These are phyloP conservation scores for Avicennia marina DNA, from an alignment of 257 asterid genomes.

Conservation along the genomic window DNA sequence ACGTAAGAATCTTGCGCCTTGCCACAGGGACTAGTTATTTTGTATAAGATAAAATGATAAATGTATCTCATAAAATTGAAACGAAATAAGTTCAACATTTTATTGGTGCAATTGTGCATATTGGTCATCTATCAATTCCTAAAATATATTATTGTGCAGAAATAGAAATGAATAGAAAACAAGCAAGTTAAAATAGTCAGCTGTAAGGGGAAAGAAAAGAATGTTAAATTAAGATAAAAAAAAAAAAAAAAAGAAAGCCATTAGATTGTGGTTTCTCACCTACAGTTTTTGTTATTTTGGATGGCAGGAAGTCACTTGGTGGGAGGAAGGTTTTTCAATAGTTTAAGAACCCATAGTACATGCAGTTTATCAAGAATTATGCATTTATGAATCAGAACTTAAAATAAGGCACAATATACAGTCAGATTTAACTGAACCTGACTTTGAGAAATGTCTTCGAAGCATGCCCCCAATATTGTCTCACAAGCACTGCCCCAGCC, in stretches of 20 bases:
- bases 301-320: slow-evolving; percentile 81
- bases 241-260: neutral
- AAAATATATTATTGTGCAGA: neutral
- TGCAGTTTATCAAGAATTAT: slow-evolving; percentile 14
- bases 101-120: neutral
- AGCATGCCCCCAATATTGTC: slow-evolving; percentile 85
- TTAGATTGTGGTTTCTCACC: neutral
- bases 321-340: slow-evolving; percentile 96
- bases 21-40: too few relatives aligned
- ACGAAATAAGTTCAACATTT: neutral
- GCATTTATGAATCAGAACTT: slow-evolving; percentile 21
- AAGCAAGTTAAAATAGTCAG: neutral
- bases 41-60: neutral
- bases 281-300: neutral
- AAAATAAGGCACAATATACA: slow-evolving; percentile 15
- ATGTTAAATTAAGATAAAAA: too few relatives aligned
- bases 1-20: too few relatives aligned
- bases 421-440: slow-evolving; percentile 53
- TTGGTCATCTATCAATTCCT: neutral
- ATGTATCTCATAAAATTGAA: neutral
- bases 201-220: neutral
- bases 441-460: slow-evolving; percentile 94
- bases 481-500: slow-evolving; percentile 87
- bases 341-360: slow-evolving; percentile 61
- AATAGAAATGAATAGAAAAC: neutral